Evolutionary conservation across 2,329 filamentous ascomycete genomes (phyloP), one percentile per base, ranked within the genome.

Genomic region (Aspergillus sp.): DNA sequence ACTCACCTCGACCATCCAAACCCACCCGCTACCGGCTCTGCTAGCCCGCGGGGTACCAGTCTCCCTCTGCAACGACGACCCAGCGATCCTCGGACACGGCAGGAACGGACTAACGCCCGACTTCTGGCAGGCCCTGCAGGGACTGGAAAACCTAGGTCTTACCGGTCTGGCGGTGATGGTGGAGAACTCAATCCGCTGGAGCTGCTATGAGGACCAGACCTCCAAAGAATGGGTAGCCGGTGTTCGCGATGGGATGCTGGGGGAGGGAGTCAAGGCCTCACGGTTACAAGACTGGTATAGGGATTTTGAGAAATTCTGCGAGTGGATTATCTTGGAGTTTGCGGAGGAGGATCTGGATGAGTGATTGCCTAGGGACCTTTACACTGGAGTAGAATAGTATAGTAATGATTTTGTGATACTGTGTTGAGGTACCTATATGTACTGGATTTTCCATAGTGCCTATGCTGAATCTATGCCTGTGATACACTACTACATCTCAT

Each of bases 111-210:
- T 93, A 77, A 91, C 86, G 1, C 87, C 94, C 66, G 89, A 96
- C 68, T 95, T 94, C 67, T 96, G 88, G 88, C 88, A 94, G 67
- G 85, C 86, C 1, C 72, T 96, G 19, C 89, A 95, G 67, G 90
- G 87, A 0, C 93, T 90, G 80, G 85, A 94, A 49, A 95, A 94
- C 60, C 78, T 96, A 9, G 93, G 90, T 0, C 75, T 97, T 2
- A 88, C 87, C 7, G 91, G 90, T 0, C 70, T 97, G 44, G 91
- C 86, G 0, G 86, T 83, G 48, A 75, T 98, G 57, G 91, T 89
- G 0, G 89, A 97, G 74, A 97, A 95, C 62, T 94, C 88, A 54
- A 82, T 97, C 40, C 78, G 87, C 36, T 97, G 88, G 88, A 85
- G 88, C 6, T 85, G 84, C 26, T 94, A 90, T 57, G 88, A 94